Conservation (phyloP, 176 grass and related monocot species). For the Eleusine coracana region DNA sequence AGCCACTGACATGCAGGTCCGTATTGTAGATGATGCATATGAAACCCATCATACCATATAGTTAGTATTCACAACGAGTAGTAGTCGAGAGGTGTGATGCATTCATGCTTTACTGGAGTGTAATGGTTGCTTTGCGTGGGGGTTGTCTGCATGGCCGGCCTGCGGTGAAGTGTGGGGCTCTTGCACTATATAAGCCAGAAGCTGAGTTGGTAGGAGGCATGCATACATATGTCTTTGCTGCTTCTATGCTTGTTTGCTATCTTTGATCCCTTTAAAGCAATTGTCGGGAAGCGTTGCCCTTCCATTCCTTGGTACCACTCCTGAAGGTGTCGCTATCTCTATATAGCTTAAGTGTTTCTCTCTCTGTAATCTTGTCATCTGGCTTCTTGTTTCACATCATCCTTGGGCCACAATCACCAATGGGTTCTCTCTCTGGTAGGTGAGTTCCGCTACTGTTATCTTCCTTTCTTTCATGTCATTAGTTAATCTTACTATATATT, state of each 20-base stretch:
- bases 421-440: slow-evolving; percentile 43
- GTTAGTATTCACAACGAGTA: slow-evolving; percentile 20
- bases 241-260: slow-evolving; percentile 49
- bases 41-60: slow-evolving; percentile 4
- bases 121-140: slow-evolving; percentile 31
- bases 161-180: slow-evolving; percentile 49
- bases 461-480: slow-evolving; percentile 31
- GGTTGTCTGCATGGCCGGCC: slow-evolving; percentile 52
- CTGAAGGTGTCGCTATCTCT: slow-evolving; percentile 46
- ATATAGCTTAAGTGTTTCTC: slow-evolving; percentile 34
- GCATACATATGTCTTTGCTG: slow-evolving; percentile 36
- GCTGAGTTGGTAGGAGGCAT: slow-evolving; percentile 90
- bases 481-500: slow-evolving; percentile 5
- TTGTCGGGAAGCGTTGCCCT: slow-evolving; percentile 51
- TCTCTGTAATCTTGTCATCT: slow-evolving; percentile 50
- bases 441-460: slow-evolving; percentile 54
- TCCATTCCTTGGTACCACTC: slow-evolving; percentile 53
- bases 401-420: slow-evolving; percentile 51
- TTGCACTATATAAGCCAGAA: slow-evolving; percentile 78
- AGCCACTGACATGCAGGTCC: slow-evolving; percentile 50
- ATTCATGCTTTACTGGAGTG: slow-evolving; percentile 33
- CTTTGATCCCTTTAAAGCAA: slow-evolving; percentile 56
- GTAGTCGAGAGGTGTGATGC: slow-evolving; percentile 43
- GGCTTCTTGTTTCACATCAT: slow-evolving; percentile 37
- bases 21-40: slow-evolving; percentile 8